Base-by-base conservation (phyloP, 2,329 filamentous ascomycete genomes). In the Paecilomyces formosus region DNA sequence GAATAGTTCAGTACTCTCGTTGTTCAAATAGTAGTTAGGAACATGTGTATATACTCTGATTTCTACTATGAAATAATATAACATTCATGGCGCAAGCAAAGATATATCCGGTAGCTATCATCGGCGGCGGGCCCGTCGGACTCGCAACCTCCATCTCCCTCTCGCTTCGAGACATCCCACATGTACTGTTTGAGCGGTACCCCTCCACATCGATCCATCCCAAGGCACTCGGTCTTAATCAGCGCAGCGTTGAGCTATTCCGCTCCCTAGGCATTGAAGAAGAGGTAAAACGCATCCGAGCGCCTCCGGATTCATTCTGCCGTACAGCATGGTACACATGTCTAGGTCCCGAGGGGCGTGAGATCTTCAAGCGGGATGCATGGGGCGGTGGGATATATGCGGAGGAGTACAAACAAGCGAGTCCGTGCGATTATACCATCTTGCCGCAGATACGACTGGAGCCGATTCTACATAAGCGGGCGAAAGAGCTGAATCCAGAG, bases 401-500 rank as follows among this genome's bases (percentile, higher is more conserved):
- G 11, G 60, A 60, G 18, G 63, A 65, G 52, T 72, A 70, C 58
- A 64, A 63, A 7, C 45, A 50, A 8, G 60, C 63, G n/a, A 69
- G 65, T 53, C 68, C 70, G 15, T 65, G 59, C 4, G 54, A 57
- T 45, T 74, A 74, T 61, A 59, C 59, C 21, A 68, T 68, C 4
- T 55, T 74, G 33, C 69, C 72, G 11, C 71, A 74, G 57, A 72
- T 75, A 13, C 65, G 71, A n/a, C 59, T 73, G 13, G 73, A 76
- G 61, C 73, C 72, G 15, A 66, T 75, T 31, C 60, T 75, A 28
- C 60, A 63, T 49, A 57, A 62, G 30, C 58, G 66, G 26, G 72
- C 72, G 9, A 53, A 60, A 30, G 66, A 70, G 56, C 60, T 73
- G 33, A 73, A 70, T 57, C 67, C 68, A 0, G 53, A 59, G 1